phyloP scores from a whole-genome alignment of 2,329 filamentous ascomycete genomes.

The Ophiostoma populinum region DNA sequence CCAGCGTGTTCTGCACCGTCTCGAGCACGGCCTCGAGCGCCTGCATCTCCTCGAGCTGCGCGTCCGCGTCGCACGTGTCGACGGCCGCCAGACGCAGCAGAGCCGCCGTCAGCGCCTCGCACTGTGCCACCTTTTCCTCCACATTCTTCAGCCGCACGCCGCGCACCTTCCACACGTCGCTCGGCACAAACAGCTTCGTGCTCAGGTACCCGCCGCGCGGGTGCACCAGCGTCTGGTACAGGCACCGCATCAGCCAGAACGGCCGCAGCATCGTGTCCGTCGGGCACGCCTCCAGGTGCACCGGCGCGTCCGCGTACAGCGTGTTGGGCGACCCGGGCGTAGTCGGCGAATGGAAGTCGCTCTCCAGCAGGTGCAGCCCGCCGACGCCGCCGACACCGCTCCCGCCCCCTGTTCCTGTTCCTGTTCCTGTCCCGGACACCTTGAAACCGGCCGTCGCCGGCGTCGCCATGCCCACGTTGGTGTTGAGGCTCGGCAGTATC shows the following conservation, averaged over 20 bases:
- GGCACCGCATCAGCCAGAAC: conserved; percentile 92
- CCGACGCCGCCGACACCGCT: conserved; percentile 46
- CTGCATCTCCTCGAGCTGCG: conserved; percentile 88
- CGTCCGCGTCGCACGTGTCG: conserved; percentile 80
- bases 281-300: conserved; percentile 78
- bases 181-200: conserved; percentile 77
- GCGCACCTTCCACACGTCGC: conserved; percentile 86
- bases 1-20: conserved; percentile 58
- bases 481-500: conserved; percentile 43
- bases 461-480: too few relatives aligned
- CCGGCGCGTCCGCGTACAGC: conserved; percentile 46
- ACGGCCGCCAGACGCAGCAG: conserved; percentile 68
- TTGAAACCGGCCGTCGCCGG: conserved; percentile 44
- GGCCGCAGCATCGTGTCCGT: conserved; percentile 78
- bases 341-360: conserved; percentile 53
- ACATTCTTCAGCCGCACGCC: conserved; percentile 81
- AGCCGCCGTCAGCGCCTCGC: conserved; percentile 78
- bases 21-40: conserved; percentile 71
- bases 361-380: conserved; percentile 70
- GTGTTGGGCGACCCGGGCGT: conserved; percentile 46
- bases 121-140: conserved; percentile 87
- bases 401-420: too few relatives aligned
- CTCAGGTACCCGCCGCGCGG: conserved; percentile 85
- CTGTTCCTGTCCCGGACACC: too few relatives aligned
- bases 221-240: conserved; percentile 85